These are phyloP conservation scores for Rhynchosporium secalis DNA, from an alignment of 2,329 filamentous ascomycete genomes.

Conservation along the genomic window DNA sequence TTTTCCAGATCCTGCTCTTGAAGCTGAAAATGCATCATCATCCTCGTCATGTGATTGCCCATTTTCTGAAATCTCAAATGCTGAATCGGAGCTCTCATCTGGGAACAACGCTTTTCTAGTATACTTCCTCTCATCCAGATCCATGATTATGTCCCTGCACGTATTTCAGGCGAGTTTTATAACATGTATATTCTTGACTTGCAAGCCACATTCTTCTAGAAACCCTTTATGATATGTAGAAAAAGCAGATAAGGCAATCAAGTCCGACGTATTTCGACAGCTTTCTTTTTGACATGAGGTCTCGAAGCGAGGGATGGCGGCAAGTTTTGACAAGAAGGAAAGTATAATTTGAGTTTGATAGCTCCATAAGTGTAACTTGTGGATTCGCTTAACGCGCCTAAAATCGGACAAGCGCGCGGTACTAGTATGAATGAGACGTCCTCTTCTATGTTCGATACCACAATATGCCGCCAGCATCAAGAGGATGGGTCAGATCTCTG, in stretches of 20 bases:
- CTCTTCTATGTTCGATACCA: slow-evolving; percentile 2
- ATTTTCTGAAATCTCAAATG: slow-evolving; percentile 33
- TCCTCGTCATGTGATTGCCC: slow-evolving; percentile 24
- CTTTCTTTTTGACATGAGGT: neutral
- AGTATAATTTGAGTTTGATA: slow-evolving; percentile 1
- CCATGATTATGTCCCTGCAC: slow-evolving; percentile 22
- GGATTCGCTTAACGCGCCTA: slow-evolving; percentile 17
- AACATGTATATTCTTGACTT: slow-evolving; percentile 12
- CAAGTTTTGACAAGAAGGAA: neutral
- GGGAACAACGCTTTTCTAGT: slow-evolving; percentile 4
- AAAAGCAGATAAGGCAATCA: too few species aligned
- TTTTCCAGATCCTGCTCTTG: slow-evolving; percentile 16
- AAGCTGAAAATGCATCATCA: slow-evolving; percentile 4
- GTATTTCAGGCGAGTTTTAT: slow-evolving; percentile 27
- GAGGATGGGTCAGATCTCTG: slow-evolving; percentile 30
- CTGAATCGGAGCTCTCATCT: slow-evolving; percentile 36
- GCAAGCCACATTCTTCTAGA: slow-evolving; percentile 26
- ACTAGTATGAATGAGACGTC: neutral
- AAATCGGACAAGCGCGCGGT: slow-evolving; percentile 3
- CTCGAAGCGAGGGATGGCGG: neutral
- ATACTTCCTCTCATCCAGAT: slow-evolving; percentile 24
- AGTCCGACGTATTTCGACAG: too few species aligned
- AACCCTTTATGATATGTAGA: too few species aligned
- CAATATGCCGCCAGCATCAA: slow-evolving; percentile 38
- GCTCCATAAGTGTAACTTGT: slow-evolving; percentile 9